A percentile compares a stretch with the other conserved stretches of the same genome.
phyloP scores from a whole-genome alignment of 164 flowering plant species.

The Stephania yunnanensis region DNA sequence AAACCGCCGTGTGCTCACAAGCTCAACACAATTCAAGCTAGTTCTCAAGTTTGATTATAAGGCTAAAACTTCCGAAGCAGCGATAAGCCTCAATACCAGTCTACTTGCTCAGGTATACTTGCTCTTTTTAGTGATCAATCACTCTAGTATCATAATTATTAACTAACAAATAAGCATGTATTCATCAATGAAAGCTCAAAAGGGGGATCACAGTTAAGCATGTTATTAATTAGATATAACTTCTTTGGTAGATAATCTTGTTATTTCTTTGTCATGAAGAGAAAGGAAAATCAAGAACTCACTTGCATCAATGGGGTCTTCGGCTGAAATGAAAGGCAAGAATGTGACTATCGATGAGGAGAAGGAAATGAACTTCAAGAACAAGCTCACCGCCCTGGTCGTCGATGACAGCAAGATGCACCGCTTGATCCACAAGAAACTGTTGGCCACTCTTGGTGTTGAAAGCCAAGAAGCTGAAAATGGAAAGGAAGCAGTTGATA shows the following conservation, averaged over 20 bases:
- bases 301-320: not conserved
- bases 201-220: not conserved
- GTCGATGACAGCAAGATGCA: not conserved
- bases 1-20: not conserved
- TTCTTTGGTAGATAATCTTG: not conserved
- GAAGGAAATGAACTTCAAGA: not conserved
- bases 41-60: not conserved
- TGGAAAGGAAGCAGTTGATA: conserved; percentile 9
- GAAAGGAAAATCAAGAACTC: not conserved
- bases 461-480: not conserved
- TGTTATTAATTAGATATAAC: not conserved
- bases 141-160: not conserved
- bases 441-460: not conserved
- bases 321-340: not conserved
- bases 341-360: not conserved
- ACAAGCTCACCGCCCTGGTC: not conserved
- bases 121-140: not conserved
- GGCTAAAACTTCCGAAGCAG: not conserved
- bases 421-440: not conserved
- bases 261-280: not conserved
- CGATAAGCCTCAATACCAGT: not conserved
- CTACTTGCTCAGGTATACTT: not conserved
- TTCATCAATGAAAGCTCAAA: not conserved
- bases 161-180: not conserved
- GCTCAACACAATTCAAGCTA: not conserved